Evolutionary conservation across 495 filamentous ascomycete genomes (phyloP), one percentile per base, ranked within the genome.

Genomic region (Neurospora sp.): DNA sequence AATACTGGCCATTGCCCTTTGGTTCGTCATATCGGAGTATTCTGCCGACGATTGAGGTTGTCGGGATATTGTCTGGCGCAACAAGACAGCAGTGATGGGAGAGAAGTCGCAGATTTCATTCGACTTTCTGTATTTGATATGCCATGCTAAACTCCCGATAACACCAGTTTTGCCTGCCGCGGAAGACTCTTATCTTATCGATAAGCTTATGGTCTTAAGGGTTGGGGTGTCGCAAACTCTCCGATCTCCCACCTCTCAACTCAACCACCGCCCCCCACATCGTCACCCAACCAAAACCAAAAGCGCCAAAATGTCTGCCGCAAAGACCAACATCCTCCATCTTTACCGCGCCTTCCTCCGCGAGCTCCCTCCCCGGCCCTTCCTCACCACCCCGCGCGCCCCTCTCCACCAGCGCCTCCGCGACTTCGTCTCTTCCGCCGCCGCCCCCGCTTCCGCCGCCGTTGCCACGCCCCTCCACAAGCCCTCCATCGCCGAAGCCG

Each of bases 261-360:
- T n/a, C n/a, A n/a, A n/a, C n/a, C n/a, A n/a, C n/a, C n/a, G n/a
- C n/a, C n/a, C n/a, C n/a, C n/a, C n/a, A 40, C 35, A 70, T 45
- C 20, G 10, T 9, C 48, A 9, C n/a, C 35, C 10, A 53, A 53
- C 9, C 45, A 22, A n/a, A 38, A 69, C 20, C 20, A 22, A 22
- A 22, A 22, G 10, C 48, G n/a, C 16, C 40, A 72, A 39, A 74
- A 81, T 76, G 72, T 22, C 76, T 40, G 42, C 76, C 17, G 69
- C 73, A 69, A 44, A 77, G 8, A 74, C 83, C 40, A 87, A 87
- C 77, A 81, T 91, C 69, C 92, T 92, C 78, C 88, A 92, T 61
- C 85, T 97, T 78, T 99, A 99, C 86, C 92, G 96, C 76, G 87
- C 90, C 27, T 85, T 99, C 80, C 92, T 98, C 70, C 93, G 94